These are phyloP conservation scores for Coelastrella sp. DNA, from an alignment of 139 green algal species.

Conservation along the genomic window DNA sequence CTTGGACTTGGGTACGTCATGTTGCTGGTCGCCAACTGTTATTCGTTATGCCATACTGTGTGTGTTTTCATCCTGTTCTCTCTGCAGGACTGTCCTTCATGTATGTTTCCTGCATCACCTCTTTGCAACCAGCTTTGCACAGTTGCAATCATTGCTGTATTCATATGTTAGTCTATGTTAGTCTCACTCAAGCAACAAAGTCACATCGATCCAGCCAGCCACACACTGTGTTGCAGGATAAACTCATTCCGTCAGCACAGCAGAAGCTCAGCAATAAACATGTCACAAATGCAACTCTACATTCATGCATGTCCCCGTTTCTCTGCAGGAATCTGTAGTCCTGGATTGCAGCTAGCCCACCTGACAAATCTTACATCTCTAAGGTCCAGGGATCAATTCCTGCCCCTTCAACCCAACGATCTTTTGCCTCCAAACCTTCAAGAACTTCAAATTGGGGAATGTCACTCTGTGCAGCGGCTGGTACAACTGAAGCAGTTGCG, in stretches of 20 bases:
- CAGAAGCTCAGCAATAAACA: no score
- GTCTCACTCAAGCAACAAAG: no score
- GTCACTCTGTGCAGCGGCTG: slow-evolving; percentile 12
- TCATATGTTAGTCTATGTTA: no score
- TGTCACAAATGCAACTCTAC: neutral
- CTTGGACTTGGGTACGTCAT: neutral
- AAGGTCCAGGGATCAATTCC: neutral
- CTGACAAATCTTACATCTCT: neutral
- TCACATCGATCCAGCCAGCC: no score
- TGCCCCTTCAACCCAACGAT: neutral
- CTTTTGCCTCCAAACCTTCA: neutral
- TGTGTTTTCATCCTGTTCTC: neutral
- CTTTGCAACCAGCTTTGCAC: no score
- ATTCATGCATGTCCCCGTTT: neutral
- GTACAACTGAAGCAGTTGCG: neutral
- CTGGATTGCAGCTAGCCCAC: neutral
- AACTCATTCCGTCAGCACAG: no score
- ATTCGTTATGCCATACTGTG: neutral
- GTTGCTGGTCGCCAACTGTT: neutral
- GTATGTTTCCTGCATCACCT: no score
- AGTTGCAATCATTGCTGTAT: no score
- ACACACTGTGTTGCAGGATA: no score
- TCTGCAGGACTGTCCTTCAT: no score
- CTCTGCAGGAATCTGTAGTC: neutral
- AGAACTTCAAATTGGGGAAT: neutral